phyloP scores from a whole-genome alignment of 805 yeast genomes.

The Teunomyces cretensis region DNA sequence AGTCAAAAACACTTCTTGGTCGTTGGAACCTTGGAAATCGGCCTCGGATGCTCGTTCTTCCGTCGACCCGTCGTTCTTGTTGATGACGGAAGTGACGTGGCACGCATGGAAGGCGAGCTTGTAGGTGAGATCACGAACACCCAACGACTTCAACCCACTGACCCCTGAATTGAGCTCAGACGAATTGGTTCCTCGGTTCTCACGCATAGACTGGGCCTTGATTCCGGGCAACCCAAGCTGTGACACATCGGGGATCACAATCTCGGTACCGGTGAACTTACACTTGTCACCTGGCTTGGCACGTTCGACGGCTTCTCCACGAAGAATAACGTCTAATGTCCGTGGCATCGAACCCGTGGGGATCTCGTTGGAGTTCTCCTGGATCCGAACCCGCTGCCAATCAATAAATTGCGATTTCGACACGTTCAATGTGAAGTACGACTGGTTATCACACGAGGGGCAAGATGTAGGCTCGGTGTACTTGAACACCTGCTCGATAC shows the following conservation, averaged over 20 bases:
- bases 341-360: constrained; percentile 99
- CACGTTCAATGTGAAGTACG: constrained; percentile 80
- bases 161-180: constrained; percentile 84
- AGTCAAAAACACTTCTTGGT: constrained; percentile 78
- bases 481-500: constrained; percentile 88
- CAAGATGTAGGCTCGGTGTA: constrained; percentile 95
- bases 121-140: constrained; percentile 92
- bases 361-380: constrained; percentile 93
- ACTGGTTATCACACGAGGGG: constrained; percentile 84
- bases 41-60: constrained; percentile 22
- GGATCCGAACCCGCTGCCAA: constrained; percentile 96
- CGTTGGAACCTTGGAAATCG: constrained; percentile 53
- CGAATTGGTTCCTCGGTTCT: constrained; percentile 54
- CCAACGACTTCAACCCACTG: constrained; percentile 84
- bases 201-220: constrained; percentile 79
- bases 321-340: constrained; percentile 83
- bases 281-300: constrained; percentile 98
- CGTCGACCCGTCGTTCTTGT: constrained; percentile 21
- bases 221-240: constrained; percentile 95
- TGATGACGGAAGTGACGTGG: constrained; percentile 70
- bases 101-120: constrained; percentile 89
- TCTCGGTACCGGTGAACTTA: constrained; percentile 89
- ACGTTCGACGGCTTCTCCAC: constrained; percentile 93
- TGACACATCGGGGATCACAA: constrained; percentile 90
- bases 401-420: constrained; percentile 85